Conservation (phyloP, 208 protist genomes). For the Acanthamoeba quina region DNA sequence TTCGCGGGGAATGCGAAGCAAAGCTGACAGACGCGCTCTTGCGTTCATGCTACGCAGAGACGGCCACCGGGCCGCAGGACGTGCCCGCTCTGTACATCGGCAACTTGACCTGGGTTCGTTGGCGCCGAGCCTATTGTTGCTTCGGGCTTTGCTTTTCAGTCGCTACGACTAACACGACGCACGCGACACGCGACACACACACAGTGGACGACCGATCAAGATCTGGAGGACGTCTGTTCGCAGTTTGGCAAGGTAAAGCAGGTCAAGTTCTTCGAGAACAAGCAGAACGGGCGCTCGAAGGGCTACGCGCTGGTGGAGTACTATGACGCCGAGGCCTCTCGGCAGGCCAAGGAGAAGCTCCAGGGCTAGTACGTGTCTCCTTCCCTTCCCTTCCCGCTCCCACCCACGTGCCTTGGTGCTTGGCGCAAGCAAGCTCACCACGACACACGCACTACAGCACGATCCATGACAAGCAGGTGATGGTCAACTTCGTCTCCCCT, state of each 20-base stretch:
- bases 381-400: not conserved
- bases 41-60: not conserved
- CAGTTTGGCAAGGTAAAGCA: conserved; percentile 46
- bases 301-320: conserved; percentile 21
- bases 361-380: not conserved
- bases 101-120: not conserved
- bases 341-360: not conserved
- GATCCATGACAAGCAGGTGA: not conserved
- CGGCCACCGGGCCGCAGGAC: not conserved
- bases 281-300: not conserved
- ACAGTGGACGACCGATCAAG: conserved; percentile 32
- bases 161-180: too few species aligned
- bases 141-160: too few species aligned
- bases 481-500: conserved; percentile 30
- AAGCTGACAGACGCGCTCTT: too few species aligned
- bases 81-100: not conserved
- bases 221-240: not conserved
- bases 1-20: too few species aligned
- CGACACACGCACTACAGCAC: not conserved
- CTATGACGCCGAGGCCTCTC: not conserved
- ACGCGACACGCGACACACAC: not conserved
- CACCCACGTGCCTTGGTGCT: not conserved
- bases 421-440: too few species aligned
- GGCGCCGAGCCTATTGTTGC: too few species aligned
- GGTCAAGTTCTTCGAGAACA: conserved; percentile 22